Evolutionary conservation across 2,329 filamentous ascomycete species (phyloP), one percentile per base, ranked within the genome.

Genomic region (Aspergillus niger): DNA sequence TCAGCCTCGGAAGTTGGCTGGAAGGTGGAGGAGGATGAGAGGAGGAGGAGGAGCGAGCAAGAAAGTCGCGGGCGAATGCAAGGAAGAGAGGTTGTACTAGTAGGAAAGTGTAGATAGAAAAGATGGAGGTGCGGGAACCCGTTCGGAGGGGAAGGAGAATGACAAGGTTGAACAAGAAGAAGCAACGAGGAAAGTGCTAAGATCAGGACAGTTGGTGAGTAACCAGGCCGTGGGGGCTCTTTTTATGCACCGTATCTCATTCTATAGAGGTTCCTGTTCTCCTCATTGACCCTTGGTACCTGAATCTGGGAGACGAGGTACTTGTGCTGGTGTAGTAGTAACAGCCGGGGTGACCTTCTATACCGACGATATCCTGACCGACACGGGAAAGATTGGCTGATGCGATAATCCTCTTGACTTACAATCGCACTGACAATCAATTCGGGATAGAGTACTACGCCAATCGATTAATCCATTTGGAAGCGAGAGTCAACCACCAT

Each of bases 1-100:
- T 50, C 47, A 50, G 26, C 47, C 47, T 30, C 47, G 47, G 47
- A 50, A 50, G 47, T 30, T 28, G 26, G 47, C 47, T 49, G 44
- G 15, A 44, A 36, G 39, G 47, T 39, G 11, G 30, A 47, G 30
- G 43, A 26, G 22, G 20, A 47, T 22, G 41, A 26, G 30, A 10
- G 36, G 48, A 20, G 17, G 49, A 22, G 47, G 50, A 41, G 11
- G 43, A 51, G 26, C 15, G 50, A 22, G 41, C 24, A 17, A 36
- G 24, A 44, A 8, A 39, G 28, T 39, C 36, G 41, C 28, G 32
- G 32, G 28, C 28, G 36, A 38, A 36, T 28, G 26, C 38, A 28
- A 55, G 50, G 44, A 15, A 44, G 41, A 38, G 43, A 28, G 15
- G 54, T 22, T 38, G 41, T 38, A 36, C 32, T 36, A 36, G 32